Evolutionary conservation across 1,284 basidiomycete genomes (phyloP).

Genomic region (Polyporus tsugae): DNA sequence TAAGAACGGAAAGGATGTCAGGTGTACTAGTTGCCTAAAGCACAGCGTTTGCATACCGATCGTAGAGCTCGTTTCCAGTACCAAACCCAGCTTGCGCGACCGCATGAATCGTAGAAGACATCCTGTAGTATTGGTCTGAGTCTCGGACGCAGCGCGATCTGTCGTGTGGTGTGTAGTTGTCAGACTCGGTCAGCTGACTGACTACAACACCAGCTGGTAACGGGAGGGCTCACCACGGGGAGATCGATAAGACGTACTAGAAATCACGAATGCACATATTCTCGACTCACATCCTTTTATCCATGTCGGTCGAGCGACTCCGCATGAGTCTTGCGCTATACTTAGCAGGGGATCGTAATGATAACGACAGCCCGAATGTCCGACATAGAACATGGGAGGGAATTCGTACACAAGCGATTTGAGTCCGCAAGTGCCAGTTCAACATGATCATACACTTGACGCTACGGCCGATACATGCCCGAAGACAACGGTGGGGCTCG

Average conservation of each 20-base stretch:
- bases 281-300: conserved; percentile 1
- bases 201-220: neutral
- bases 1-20: conserved; percentile 35
- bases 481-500: no score
- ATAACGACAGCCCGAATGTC: conserved; percentile 1
- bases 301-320: neutral
- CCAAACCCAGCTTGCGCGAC: conserved; percentile 75
- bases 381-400: neutral
- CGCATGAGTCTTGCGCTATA: neutral
- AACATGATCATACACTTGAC: neutral
- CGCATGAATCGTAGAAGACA: conserved; percentile 48
- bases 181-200: neutral
- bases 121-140: conserved; percentile 4
- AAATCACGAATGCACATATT: neutral
- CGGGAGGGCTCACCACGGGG: neutral
- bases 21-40: neutral
- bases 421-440: no score
- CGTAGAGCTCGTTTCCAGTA: conserved; percentile 77
- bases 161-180: neutral
- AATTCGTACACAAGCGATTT: neutral
- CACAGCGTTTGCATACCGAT: conserved; percentile 53
- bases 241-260: neutral
- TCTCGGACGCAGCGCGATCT: neutral
- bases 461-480: neutral
- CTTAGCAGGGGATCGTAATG: neutral